Base-by-base conservation (phyloP, 2,329 filamentous ascomycete genomes). In the Trichoderma guizhouense region DNA sequence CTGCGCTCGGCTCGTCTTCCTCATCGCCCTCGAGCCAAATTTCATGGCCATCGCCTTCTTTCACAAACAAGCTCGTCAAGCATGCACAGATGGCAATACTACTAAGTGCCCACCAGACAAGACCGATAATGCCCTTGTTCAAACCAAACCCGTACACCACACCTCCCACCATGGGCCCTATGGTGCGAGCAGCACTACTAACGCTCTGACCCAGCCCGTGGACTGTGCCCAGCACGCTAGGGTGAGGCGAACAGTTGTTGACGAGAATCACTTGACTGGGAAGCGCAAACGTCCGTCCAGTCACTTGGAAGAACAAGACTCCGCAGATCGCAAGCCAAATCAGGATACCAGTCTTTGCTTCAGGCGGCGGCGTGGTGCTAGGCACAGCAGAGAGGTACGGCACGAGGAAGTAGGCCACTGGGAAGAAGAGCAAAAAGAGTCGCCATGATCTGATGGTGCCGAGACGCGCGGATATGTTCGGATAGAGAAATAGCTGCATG, bases 331-430 rank as follows among this genome's bases (percentile, higher is more conserved):
- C 87, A 0, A 87, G 75, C 92, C 92, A 94, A 43, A 94, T 83
- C 53, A 83, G 81, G 9, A 84, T 65, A 0, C 90, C 90, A 2
- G 85, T 84, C 62, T 88, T 88, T 47, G 82, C 78, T 7, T 83
- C 83, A 1, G 89, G 88, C 2, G 84, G 83, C 2, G 84, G 81
- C 68, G 86, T 77, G 53, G 82, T 73, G 47, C 87, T 88, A 0
- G 91, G 92, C 1, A 94, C 84, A 34, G 94, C 80, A 1, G 92
- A 87, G 14, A 95, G 85, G 77, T 91, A 94, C 0, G 93, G 93
- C 47, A 92, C 86, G 11, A 92, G 78, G 11, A 89, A 82, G 79
- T 95, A 95, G 0, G 90, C 87, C 11, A 93, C 36, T 0, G 93
- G 91, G 73, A 94, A 95, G 64, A 91, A 86, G 55, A 90, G 86